Percentiles rank a stretch among this genome's conserved stretches.
Conservation (phyloP, 2,329 filamentous ascomycete species). For the Thielaviopsis euricoi region DNA sequence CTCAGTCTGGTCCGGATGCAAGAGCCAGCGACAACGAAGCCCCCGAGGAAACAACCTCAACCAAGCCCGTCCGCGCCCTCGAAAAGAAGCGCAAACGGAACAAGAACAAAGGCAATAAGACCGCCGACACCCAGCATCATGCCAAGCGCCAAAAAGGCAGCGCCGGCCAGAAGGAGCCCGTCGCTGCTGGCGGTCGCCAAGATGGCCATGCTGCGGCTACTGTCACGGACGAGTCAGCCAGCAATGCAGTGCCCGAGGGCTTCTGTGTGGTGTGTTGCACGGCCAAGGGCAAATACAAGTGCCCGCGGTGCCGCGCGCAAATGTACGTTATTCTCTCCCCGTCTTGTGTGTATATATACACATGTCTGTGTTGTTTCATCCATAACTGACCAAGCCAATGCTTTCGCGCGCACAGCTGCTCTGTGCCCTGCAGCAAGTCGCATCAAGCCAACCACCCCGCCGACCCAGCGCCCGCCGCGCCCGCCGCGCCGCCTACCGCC, state of each 20-base stretch:
- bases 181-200: background rate
- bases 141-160: background rate
- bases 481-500: slow-evolving; percentile 10
- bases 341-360: too few relatives aligned
- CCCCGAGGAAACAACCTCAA: slow-evolving; percentile 6
- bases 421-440: slow-evolving; percentile 36
- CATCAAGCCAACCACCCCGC: slow-evolving; percentile 34
- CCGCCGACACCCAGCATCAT: background rate
- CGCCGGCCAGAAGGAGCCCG: background rate
- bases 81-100: slow-evolving; percentile 9
- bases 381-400: background rate
- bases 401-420: slow-evolving; percentile 30
- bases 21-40: slow-evolving; percentile 1
- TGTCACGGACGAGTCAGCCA: background rate
- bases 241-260: background rate
- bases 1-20: background rate
- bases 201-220: background rate
- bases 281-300: slow-evolving; percentile 43
- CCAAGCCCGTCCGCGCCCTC: slow-evolving; percentile 6
- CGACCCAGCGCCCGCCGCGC: slow-evolving; percentile 20
- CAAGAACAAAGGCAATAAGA: background rate
- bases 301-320: slow-evolving; percentile 37
- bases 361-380: too few relatives aligned
- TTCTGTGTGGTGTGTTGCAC: slow-evolving; percentile 36
- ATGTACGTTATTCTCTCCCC: slow-evolving; percentile 40